phyloP scores from a whole-genome alignment of 768 basidiomycete genomes.

The Roridomyces roridus region DNA sequence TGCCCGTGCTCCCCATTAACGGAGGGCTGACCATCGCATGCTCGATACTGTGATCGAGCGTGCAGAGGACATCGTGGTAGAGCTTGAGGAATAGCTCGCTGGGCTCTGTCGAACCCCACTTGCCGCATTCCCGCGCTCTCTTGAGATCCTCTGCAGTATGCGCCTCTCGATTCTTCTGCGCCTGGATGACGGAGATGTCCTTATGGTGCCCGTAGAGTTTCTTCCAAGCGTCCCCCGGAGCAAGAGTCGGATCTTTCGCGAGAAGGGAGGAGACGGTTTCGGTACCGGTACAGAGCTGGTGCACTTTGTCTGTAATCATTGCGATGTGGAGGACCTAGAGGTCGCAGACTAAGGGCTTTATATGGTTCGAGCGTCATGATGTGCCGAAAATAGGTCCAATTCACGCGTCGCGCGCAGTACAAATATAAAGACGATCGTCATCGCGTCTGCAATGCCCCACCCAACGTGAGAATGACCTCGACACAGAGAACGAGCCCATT shows the following conservation, averaged over 20 bases:
- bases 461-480: constrained; percentile 10
- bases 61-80: constrained; percentile 65
- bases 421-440: neutral
- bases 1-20: constrained; percentile 66
- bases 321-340: neutral
- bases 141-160: constrained; percentile 50
- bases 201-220: constrained; percentile 41
- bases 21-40: constrained; percentile 66
- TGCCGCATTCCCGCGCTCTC: constrained; percentile 52
- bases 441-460: neutral
- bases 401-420: too few relatives aligned
- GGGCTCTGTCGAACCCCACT: constrained; percentile 55
- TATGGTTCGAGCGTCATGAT: neutral
- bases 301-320: constrained; percentile 36
- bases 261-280: constrained; percentile 50
- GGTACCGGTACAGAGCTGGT: constrained; percentile 36
- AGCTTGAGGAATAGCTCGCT: constrained; percentile 71
- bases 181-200: constrained; percentile 25
- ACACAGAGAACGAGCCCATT: constrained; percentile 5
- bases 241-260: constrained; percentile 39
- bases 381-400: neutral
- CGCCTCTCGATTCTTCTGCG: constrained; percentile 32
- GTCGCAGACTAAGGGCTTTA: too few relatives aligned
- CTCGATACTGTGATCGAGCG: constrained; percentile 59
- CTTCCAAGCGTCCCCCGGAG: constrained; percentile 44